These are phyloP conservation scores for Apophysomyces elegans DNA, from an alignment of 371 early-diverging fungal genomes.

Conservation along the genomic window DNA sequence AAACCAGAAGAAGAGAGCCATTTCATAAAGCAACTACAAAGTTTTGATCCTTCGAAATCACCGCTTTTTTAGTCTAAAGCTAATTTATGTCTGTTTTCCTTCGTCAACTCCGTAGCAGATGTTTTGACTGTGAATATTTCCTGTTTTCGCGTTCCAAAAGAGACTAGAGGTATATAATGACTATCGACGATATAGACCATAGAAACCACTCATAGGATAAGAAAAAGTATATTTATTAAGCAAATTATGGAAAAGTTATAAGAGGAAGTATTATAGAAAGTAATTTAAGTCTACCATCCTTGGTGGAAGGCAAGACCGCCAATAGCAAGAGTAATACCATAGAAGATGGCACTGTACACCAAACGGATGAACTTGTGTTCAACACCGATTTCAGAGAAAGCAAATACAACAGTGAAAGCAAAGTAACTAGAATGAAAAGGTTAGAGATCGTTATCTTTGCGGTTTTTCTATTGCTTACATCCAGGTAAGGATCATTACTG, in stretches of 20 bases:
- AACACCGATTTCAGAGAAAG: constrained; percentile 36
- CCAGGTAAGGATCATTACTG: constrained; percentile 54
- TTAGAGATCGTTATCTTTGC: neutral
- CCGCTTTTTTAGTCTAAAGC: neutral
- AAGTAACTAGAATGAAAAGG: constrained; percentile 28
- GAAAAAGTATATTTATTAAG: neutral
- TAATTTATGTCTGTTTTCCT: no score
- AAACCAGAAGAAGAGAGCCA: constrained; percentile 1
- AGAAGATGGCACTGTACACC: constrained; percentile 38
- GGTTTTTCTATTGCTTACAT: constrained; percentile 24
- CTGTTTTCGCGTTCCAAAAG: no score
- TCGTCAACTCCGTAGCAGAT: no score
- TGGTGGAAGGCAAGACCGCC: constrained; percentile 43
- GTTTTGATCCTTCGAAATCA: neutral
- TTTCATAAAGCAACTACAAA: neutral
- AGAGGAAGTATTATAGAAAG: constrained; percentile 4
- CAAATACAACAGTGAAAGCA: constrained; percentile 47
- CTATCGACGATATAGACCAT: no score
- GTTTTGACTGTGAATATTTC: no score
- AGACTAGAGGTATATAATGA: no score
- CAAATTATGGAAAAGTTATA: neutral
- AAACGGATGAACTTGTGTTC: constrained; percentile 46
- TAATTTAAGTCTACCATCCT: constrained; percentile 30
- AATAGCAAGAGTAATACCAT: constrained; percentile 42
- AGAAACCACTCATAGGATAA: no score